These are phyloP conservation scores for Viola odorata DNA, from an alignment of 345 rosid species.

Conservation along the genomic window DNA sequence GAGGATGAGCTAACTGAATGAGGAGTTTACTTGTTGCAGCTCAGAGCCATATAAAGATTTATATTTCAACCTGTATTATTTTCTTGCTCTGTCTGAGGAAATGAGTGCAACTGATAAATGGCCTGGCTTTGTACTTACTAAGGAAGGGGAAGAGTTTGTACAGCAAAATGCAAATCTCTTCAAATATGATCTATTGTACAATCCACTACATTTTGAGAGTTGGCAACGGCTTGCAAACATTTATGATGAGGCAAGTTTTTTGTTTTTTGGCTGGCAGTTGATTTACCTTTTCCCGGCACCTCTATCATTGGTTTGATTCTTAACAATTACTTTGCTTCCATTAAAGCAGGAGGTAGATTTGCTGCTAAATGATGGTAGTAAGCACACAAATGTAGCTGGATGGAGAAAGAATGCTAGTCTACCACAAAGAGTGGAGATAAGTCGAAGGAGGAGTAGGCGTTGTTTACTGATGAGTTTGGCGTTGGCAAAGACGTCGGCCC, in stretches of 20 bases:
- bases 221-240: slow-evolving; percentile 92
- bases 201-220: slow-evolving; percentile 86
- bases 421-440: slow-evolving; percentile 81
- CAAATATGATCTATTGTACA: slow-evolving; percentile 81
- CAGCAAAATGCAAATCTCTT: slow-evolving; percentile 84
- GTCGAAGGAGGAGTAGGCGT: slow-evolving; percentile 95
- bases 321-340: slow-evolving; percentile 24
- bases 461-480: slow-evolving; percentile 94
- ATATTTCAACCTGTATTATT: slow-evolving; percentile 77
- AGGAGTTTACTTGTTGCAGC: slow-evolving; percentile 48
- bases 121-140: slow-evolving; percentile 97
- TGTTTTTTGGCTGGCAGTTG: neutral
- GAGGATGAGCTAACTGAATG: slow-evolving; percentile 16
- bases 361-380: slow-evolving; percentile 96
- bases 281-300: slow-evolving; percentile 5
- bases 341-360: slow-evolving; percentile 86
- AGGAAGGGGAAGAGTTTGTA: slow-evolving; percentile 97
- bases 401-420: slow-evolving; percentile 82
- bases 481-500: slow-evolving; percentile 67
- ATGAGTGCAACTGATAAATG: slow-evolving; percentile 93
- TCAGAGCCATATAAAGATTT: slow-evolving; percentile 77
- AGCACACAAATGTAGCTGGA: slow-evolving; percentile 84
- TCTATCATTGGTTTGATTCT: slow-evolving; percentile 7
- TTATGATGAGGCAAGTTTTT: slow-evolving; percentile 78
- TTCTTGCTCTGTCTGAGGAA: slow-evolving; percentile 86